Percentiles rank a stretch among this genome's conserved stretches.
phyloP scores from a whole-genome alignment of 257 asterid species.

The Nicotiana attenuata region DNA sequence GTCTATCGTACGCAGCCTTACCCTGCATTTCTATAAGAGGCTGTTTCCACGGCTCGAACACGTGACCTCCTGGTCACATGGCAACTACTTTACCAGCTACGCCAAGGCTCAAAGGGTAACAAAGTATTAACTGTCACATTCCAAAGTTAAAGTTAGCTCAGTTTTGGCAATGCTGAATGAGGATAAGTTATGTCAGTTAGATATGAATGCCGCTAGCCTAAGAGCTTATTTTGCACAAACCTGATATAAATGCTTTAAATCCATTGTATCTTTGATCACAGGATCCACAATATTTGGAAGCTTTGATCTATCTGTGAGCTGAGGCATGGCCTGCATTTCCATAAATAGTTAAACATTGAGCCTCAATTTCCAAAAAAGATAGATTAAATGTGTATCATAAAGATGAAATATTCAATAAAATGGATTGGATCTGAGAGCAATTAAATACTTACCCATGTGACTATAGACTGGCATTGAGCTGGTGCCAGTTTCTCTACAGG shows the following conservation, averaged over 20 bases:
- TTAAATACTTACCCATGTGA: constrained; percentile 52
- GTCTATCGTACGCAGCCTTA: too few relatives aligned
- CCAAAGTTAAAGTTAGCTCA: background rate
- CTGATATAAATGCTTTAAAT: constrained; percentile 64
- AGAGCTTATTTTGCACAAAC: constrained; percentile 19
- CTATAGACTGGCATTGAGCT: constrained; percentile 57
- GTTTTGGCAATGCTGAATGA: background rate
- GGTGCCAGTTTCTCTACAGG: constrained; percentile 58
- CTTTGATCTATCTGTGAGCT: constrained; percentile 65
- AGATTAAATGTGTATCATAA: background rate
- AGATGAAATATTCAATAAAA: background rate
- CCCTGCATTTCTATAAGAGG: too few relatives aligned
- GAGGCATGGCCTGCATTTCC: constrained; percentile 72
- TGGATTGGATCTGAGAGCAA: background rate
- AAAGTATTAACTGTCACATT: background rate
- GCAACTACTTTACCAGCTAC: too few relatives aligned
- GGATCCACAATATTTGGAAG: constrained; percentile 70
- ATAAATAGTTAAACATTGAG: constrained; percentile 10
- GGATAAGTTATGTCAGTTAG: background rate
- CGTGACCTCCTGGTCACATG: too few relatives aligned
- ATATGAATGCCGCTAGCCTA: background rate
- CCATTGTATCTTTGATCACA: constrained; percentile 49
- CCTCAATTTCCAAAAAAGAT: background rate
- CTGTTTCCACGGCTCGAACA: too few relatives aligned
- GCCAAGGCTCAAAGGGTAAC: too few relatives aligned